Conservation (phyloP, 805 yeast genomes). For the Candida parachauliodes region DNA sequence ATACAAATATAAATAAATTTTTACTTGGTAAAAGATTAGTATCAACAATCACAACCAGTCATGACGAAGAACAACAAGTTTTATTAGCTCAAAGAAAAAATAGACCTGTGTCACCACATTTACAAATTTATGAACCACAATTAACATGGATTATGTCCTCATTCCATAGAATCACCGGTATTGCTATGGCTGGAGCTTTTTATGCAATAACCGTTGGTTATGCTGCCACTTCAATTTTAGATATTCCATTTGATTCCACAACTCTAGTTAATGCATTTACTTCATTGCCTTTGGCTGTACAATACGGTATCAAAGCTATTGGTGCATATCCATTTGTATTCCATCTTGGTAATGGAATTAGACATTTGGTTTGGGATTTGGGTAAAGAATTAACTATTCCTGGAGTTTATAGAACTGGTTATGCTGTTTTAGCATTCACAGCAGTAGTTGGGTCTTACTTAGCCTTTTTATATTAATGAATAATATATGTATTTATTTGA, state of each 20-base stretch:
- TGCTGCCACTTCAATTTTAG: conserved; percentile 59
- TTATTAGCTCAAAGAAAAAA: conserved; percentile 76
- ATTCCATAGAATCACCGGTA: conserved; percentile 86
- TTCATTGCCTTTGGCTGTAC: conserved; percentile 59
- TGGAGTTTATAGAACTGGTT: conserved; percentile 93
- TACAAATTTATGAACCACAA: conserved; percentile 88
- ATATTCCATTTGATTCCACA: conserved; percentile 56
- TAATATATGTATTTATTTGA: not conserved
- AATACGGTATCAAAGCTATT: conserved; percentile 62
- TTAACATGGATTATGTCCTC: conserved; percentile 78
- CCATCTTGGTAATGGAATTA: conserved; percentile 83
- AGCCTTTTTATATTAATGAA: conserved; percentile 34
- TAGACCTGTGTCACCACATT: conserved; percentile 91
- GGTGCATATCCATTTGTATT: conserved; percentile 81
- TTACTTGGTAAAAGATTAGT: conserved; percentile 16
- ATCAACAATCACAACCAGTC: conserved; percentile 45
- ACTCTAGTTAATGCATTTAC: conserved; percentile 53
- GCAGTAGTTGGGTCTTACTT: conserved; percentile 57
- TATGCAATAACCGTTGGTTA: conserved; percentile 74
- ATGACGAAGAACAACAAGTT: conserved; percentile 62
- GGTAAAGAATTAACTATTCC: conserved; percentile 75
- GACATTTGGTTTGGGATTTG: conserved; percentile 93
- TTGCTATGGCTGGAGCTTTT: conserved; percentile 72
- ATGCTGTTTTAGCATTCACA: conserved; percentile 68
- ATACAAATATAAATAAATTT: conserved; percentile 7